These are phyloP conservation scores for Aspergillus sparsus DNA, from an alignment of 495 filamentous ascomycete species.

Conservation along the genomic window DNA sequence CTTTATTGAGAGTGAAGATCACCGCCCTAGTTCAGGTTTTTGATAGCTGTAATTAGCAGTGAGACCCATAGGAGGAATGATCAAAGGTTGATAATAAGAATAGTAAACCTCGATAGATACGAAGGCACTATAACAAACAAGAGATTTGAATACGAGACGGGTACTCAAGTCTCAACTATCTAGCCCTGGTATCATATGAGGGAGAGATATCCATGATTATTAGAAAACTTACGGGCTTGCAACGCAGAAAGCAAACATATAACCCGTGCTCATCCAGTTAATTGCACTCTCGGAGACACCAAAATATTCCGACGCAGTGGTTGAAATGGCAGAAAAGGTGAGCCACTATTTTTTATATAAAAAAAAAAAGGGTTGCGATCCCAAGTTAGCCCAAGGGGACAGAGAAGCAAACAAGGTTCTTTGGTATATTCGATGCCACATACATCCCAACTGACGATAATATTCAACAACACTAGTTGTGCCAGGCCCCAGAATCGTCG, in stretches of 20 bases:
- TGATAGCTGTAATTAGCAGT: not conserved
- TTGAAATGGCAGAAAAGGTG: slow-evolving; percentile 84
- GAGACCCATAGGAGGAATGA: not conserved
- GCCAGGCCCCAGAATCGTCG: slow-evolving; percentile 84
- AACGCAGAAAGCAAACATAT: slow-evolving; percentile 79
- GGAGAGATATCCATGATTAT: not conserved
- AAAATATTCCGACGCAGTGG: slow-evolving; percentile 76
- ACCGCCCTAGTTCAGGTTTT: slow-evolving; percentile 47
- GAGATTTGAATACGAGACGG: no score
- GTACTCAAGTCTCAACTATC: no score
- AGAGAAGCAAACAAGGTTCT: not conserved
- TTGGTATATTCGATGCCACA: slow-evolving; percentile 35
- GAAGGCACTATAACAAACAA: no score
- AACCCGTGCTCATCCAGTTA: slow-evolving; percentile 90
- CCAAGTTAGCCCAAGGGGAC: slow-evolving; percentile 15
- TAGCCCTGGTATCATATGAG: no score
- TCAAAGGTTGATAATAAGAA: not conserved
- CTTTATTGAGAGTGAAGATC: slow-evolving; percentile 76
- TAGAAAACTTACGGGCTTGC: slow-evolving; percentile 62
- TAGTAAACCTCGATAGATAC: no score
- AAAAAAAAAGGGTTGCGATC: not conserved
- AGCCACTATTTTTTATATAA: slow-evolving; percentile 65
- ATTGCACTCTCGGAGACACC: slow-evolving; percentile 70
- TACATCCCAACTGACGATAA: slow-evolving; percentile 94
- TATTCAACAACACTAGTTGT: slow-evolving; percentile 84